Conservation (phyloP, 2,329 filamentous ascomycete species). For the Beauveria asiatica region DNA sequence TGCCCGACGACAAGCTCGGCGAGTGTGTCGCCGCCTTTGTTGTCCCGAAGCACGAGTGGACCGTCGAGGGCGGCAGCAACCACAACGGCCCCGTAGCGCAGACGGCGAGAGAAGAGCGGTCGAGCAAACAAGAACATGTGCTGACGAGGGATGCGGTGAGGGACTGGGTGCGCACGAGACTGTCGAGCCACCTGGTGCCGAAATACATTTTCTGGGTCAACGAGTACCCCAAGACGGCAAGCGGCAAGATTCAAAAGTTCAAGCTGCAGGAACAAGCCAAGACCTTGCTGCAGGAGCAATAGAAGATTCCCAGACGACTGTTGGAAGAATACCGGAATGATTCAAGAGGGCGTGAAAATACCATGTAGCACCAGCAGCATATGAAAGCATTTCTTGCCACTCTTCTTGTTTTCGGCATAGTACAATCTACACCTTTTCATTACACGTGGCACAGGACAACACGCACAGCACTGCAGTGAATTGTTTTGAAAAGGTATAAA, state of each 20-base stretch:
- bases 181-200: slow-evolving; percentile 72
- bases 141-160: slow-evolving; percentile 54
- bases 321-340: no score
- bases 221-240: slow-evolving; percentile 88
- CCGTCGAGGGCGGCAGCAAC: slow-evolving; percentile 15
- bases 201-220: slow-evolving; percentile 83
- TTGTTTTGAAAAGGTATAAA: background rate
- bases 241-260: slow-evolving; percentile 95
- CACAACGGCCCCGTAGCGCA: slow-evolving; percentile 18
- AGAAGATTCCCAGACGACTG: no score
- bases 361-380: background rate
- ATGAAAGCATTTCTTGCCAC: background rate
- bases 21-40: slow-evolving; percentile 84
- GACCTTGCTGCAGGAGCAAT: slow-evolving; percentile 21
- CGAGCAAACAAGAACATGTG: slow-evolving; percentile 7
- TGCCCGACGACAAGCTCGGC: slow-evolving; percentile 75
- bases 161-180: slow-evolving; percentile 59
- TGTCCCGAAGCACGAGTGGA: slow-evolving; percentile 35
- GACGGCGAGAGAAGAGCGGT: slow-evolving; percentile 9
- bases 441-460: no score
- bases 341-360: background rate
- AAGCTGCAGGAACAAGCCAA: slow-evolving; percentile 62
- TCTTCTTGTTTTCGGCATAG: no score
- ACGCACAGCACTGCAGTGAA: no score
- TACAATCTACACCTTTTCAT: no score